Base-by-base conservation (phyloP, 129 eudicot genomes). In the Chrysanthemum lavandulifolium region DNA sequence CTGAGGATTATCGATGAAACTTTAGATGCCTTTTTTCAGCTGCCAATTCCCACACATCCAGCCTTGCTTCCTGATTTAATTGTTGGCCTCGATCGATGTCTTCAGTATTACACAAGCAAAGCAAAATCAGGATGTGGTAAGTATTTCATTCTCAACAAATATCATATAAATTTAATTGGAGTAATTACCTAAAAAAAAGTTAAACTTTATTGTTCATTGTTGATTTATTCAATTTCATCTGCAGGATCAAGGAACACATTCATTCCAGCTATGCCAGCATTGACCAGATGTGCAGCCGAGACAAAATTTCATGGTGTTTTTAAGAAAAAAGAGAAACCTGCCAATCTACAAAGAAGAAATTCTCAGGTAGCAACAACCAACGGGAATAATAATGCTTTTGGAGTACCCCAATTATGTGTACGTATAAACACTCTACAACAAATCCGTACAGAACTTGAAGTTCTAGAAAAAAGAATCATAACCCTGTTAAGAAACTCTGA, bases 11-110 rank as follows among this genome's bases (percentile, higher is more conserved):
- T 91, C 51, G 97, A 95, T 72, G 99, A 95, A 68, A 88, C 96
- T 12, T 77, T 95, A 75, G 97, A 95, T 74, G 97, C 97, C 18
- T 95, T 80, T 81, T 95, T 95, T 76, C 91, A 74, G 85, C 86
- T 95, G 65, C 99, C 99, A 43, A 91, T 95, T 84, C 97, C 95
- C 29, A 84, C 82, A 81, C 99, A 95, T 79, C 97, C 99, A 67
- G 89, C 94, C 25, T 47, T 95, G 56, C 91, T 95, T 40, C 97
- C 99, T 25, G 99, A 95, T 79, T 78, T 95, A 76, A 79, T 95
- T 55, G 68, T 82, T 68, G 99, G 99, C 68, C 99, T 95, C 10
- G 99, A 95, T 80, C 74, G 90, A 79, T 95, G 94, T 74, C 93
- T 95, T 21, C 96, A 95, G 63, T 88, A 90, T 79, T 95, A 95